A percentile compares a stretch with the other conserved stretches of the same genome.
phyloP scores from a whole-genome alignment of 345 rosid genomes.

The Mangifera indica region DNA sequence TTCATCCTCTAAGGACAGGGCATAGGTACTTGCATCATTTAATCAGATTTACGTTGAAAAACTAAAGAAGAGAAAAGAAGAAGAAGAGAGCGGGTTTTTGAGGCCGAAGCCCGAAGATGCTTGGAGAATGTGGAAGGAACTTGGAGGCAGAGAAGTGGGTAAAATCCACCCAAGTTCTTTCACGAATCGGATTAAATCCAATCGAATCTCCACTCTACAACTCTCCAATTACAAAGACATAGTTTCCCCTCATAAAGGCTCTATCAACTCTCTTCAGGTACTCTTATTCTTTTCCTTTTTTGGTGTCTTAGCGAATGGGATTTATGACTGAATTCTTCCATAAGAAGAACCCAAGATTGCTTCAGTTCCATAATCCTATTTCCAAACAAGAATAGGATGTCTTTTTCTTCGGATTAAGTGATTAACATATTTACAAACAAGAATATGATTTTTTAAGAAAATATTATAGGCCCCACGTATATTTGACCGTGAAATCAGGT shows the following conservation, averaged over 20 bases:
- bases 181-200: slow-evolving; percentile 57
- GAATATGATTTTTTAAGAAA: neutral
- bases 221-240: slow-evolving; percentile 81
- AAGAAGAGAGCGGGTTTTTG: slow-evolving; percentile 11
- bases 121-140: slow-evolving; percentile 85
- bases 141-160: slow-evolving; percentile 83
- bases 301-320: too few species aligned
- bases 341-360: too few species aligned
- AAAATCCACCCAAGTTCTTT: slow-evolving; percentile 60
- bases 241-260: slow-evolving; percentile 78
- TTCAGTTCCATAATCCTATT: neutral
- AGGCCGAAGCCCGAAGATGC: slow-evolving; percentile 61
- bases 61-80: neutral
- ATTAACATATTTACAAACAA: neutral
- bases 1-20: neutral
- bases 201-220: slow-evolving; percentile 51
- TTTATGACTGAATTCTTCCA: too few species aligned
- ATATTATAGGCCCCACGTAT: slow-evolving; percentile 13
- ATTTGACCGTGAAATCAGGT: slow-evolving; percentile 56
- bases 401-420: too few species aligned
- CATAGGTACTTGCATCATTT: too few species aligned
- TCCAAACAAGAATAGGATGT: neutral
- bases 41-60: neutral
- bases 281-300: neutral
- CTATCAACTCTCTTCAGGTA: slow-evolving; percentile 93